A percentile compares a stretch with the other conserved stretches of the same genome.
Conservation (phyloP, 495 filamentous ascomycete genomes). For the Annulohypoxylon maeteangense region DNA sequence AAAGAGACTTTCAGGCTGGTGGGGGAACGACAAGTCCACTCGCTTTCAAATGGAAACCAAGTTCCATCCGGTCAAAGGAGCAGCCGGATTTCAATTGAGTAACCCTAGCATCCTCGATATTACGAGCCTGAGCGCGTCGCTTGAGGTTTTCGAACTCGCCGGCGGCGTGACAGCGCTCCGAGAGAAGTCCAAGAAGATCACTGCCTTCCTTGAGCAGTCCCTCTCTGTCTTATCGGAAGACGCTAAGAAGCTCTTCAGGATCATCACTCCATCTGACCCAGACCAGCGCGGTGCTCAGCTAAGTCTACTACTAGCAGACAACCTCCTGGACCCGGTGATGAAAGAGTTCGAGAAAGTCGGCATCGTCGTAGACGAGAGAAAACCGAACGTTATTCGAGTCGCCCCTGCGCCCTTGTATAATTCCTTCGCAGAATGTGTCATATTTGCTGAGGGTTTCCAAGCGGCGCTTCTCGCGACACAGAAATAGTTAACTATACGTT, state of each 20-base stretch:
- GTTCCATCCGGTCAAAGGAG: slow-evolving; percentile 79
- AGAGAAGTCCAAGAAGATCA: slow-evolving; percentile 78
- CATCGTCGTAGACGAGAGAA: slow-evolving; percentile 88
- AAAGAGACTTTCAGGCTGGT: slow-evolving; percentile 85
- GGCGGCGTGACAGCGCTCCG: slow-evolving; percentile 74
- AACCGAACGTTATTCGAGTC: slow-evolving; percentile 91
- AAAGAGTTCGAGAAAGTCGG: slow-evolving; percentile 71
- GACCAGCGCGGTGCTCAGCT: slow-evolving; percentile 85
- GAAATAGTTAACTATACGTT: slow-evolving; percentile 18
- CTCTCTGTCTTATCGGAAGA: slow-evolving; percentile 61
- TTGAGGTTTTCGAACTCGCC: slow-evolving; percentile 81
- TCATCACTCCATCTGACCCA: slow-evolving; percentile 83
- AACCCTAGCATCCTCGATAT: slow-evolving; percentile 75
- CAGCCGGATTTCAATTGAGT: slow-evolving; percentile 74
- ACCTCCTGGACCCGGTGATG: slow-evolving; percentile 76
- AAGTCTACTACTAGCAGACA: slow-evolving; percentile 74
- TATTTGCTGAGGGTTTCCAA: slow-evolving; percentile 75
- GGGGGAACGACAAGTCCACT: slow-evolving; percentile 80
- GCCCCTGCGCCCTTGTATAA: slow-evolving; percentile 94
- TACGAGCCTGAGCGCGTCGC: slow-evolving; percentile 76
- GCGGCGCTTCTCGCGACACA: slow-evolving; percentile 57
- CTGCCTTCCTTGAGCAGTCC: slow-evolving; percentile 80
- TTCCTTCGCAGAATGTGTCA: slow-evolving; percentile 79
- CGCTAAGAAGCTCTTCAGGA: slow-evolving; percentile 66
- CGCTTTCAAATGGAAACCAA: slow-evolving; percentile 82